These are phyloP conservation scores for Pseudogymnoascus sp. DNA, from an alignment of 2,329 filamentous ascomycete species.

Conservation along the genomic window DNA sequence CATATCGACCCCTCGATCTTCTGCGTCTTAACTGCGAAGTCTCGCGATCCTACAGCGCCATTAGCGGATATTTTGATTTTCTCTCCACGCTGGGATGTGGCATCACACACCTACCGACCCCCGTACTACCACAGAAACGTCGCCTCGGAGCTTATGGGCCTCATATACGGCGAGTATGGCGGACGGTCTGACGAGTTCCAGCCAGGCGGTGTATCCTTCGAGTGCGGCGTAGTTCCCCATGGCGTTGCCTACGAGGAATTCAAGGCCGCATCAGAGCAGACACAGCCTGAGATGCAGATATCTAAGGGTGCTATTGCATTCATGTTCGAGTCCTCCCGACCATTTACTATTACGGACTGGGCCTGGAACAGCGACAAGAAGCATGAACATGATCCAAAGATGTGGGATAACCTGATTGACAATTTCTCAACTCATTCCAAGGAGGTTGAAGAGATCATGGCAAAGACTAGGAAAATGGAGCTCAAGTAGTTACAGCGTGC, in stretches of 20 bases:
- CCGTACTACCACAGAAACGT: constrained; percentile 52
- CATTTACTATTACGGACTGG: constrained; percentile 53
- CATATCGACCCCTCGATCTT: constrained; percentile 63
- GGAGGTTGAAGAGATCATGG: constrained; percentile 34
- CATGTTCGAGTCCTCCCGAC: constrained; percentile 46
- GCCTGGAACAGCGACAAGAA: constrained; percentile 37
- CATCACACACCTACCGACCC: constrained; percentile 50
- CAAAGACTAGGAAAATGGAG: no score
- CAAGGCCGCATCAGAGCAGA: constrained; percentile 41
- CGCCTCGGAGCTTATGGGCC: constrained; percentile 42
- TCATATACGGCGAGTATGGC: constrained; percentile 37
- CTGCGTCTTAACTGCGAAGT: constrained; percentile 56
- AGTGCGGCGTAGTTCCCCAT: constrained; percentile 41
- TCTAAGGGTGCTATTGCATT: constrained; percentile 42
- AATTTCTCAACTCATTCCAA: constrained; percentile 43
- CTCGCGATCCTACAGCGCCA: constrained; percentile 47
- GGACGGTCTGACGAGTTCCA: constrained; percentile 38
- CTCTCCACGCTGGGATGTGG: constrained; percentile 58
- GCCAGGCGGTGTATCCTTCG: constrained; percentile 39
- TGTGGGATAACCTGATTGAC: constrained; percentile 50
- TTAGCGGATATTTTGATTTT: constrained; percentile 62
- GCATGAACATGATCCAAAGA: constrained; percentile 41
- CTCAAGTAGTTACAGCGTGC: no score
- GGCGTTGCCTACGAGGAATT: constrained; percentile 41
- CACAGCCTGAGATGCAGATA: constrained; percentile 39